phyloP scores from a whole-genome alignment of 1,284 basidiomycete species.

The Malassezia arunalokei region DNA sequence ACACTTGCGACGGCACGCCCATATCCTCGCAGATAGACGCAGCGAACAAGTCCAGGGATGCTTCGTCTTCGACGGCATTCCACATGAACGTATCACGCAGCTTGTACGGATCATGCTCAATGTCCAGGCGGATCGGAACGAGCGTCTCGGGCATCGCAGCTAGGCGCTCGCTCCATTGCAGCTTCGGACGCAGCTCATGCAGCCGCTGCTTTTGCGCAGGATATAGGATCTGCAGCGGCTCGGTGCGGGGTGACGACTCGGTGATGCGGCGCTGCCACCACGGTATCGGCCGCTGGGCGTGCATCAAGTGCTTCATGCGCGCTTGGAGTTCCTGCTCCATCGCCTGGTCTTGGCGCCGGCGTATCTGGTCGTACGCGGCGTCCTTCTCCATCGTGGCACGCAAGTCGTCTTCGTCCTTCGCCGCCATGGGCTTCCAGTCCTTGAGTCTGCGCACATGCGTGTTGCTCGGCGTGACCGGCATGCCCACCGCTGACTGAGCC shows the following conservation, averaged over 20 bases:
- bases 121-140: conserved; percentile 83
- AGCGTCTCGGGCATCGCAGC: conserved; percentile 62
- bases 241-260: conserved; percentile 18
- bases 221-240: conserved; percentile 27
- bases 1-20: conserved; percentile 56
- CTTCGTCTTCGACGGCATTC: conserved; percentile 77
- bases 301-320: conserved; percentile 24
- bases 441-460: conserved; percentile 56
- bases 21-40: conserved; percentile 86
- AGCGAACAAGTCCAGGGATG: conserved; percentile 80
- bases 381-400: conserved; percentile 54
- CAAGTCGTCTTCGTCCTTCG: conserved; percentile 50
- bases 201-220: conserved; percentile 48
- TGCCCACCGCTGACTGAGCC: conserved; percentile 35
- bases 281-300: conserved; percentile 23
- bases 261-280: conserved; percentile 37
- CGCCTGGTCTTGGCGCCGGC: conserved; percentile 33
- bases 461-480: conserved; percentile 54
- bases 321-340: conserved; percentile 26
- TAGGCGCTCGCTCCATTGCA: conserved; percentile 51
- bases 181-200: conserved; percentile 49
- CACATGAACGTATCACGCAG: conserved; percentile 94
- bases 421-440: conserved; percentile 48
- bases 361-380: conserved; percentile 48
- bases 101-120: conserved; percentile 77